Conservation (phyloP, 257 asterid species). For the Fraxinus quadrangulata region DNA sequence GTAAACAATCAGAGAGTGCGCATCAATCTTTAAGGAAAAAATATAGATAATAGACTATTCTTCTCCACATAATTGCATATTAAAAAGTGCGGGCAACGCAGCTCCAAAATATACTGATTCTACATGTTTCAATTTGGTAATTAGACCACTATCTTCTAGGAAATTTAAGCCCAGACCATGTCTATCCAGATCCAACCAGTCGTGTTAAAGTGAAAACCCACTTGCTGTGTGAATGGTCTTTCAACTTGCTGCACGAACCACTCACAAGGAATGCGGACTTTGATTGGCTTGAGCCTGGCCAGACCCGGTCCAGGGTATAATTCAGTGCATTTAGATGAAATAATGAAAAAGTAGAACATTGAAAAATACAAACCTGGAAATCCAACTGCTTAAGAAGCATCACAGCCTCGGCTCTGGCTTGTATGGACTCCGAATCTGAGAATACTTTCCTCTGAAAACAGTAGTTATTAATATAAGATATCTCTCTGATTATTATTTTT, state of each 20-base stretch:
- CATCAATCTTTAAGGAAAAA: not conserved
- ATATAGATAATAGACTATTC: not conserved
- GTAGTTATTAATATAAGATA: conserved; percentile 15
- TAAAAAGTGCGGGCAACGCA: not conserved
- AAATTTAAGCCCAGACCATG: not conserved
- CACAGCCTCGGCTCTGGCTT: conserved; percentile 98
- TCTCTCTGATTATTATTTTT: not conserved
- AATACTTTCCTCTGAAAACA: conserved; percentile 85
- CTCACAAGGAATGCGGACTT: not conserved
- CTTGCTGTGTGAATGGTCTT: not conserved
- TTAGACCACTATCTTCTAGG: not conserved
- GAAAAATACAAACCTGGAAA: conserved; percentile 67
- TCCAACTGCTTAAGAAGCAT: conserved; percentile 96
- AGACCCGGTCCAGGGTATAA: not conserved
- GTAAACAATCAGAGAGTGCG: conserved; percentile 14
- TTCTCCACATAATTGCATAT: conserved; percentile 16
- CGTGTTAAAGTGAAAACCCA: not conserved
- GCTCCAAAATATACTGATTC: not conserved
- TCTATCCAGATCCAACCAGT: not conserved
- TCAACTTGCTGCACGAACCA: not conserved
- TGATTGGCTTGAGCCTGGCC: conserved; percentile 1
- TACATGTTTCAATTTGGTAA: conserved; percentile 3
- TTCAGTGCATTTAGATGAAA: conserved; percentile 13
- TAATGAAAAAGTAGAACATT: conserved; percentile 24
- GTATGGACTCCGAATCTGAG: conserved; percentile 96